Evolutionary conservation across 2,329 filamentous ascomycete genomes (phyloP).

Genomic region (Lachnellula hyalina): DNA sequence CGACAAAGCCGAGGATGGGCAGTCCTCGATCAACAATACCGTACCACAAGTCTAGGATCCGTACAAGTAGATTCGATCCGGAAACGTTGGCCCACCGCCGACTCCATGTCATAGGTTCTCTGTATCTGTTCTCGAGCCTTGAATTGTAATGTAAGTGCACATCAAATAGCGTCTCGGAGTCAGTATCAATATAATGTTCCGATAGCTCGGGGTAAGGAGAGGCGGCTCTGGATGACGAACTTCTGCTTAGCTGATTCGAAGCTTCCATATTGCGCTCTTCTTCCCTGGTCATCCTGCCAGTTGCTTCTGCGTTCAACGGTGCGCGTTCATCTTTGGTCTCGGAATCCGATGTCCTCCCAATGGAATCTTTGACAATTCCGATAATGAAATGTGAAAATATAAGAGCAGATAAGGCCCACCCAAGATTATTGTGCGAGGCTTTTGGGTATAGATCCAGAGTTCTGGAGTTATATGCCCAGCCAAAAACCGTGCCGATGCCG

Average conservation of each 20-base stretch:
- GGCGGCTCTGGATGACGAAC: conserved; percentile 1
- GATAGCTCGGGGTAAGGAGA: too few relatives aligned
- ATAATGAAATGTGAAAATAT: conserved; percentile 65
- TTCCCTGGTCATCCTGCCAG: background rate
- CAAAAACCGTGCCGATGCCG: conserved; percentile 56
- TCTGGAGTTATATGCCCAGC: conserved; percentile 65
- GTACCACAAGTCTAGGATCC: conserved; percentile 50
- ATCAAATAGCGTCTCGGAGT: conserved; percentile 40
- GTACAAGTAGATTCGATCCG: conserved; percentile 42
- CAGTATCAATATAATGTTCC: conserved; percentile 33
- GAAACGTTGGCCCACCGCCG: conserved; percentile 32
- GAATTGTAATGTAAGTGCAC: conserved; percentile 39
- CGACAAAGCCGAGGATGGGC: conserved; percentile 68
- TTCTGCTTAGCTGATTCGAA: conserved; percentile 36
- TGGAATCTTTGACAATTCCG: conserved; percentile 43
- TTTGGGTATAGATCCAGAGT: conserved; percentile 80
- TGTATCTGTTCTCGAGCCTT: too few relatives aligned
- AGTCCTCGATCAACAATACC: conserved; percentile 68
- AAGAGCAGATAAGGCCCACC: conserved; percentile 74
- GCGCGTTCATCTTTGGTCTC: conserved; percentile 12
- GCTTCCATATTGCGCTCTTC: conserved; percentile 45
- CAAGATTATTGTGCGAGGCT: conserved; percentile 77
- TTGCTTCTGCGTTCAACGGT: conserved; percentile 13
- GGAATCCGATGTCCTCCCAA: conserved; percentile 43
- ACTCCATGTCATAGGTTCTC: too few relatives aligned